Conservation (phyloP, 768 basidiomycete species). For the Lactarius indigo region DNA sequence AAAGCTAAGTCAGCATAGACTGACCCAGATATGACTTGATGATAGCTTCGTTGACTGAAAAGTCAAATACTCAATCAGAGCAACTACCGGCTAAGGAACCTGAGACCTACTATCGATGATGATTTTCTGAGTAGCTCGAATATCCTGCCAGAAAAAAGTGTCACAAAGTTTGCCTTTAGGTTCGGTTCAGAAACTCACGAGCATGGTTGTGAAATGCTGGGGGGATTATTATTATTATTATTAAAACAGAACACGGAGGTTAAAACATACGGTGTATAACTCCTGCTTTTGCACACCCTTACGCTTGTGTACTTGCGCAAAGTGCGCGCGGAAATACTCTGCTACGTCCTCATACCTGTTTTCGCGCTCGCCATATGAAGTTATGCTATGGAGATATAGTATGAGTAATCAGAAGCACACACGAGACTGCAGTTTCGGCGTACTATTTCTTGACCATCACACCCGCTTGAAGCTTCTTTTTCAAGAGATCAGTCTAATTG, state of each 20-base stretch:
- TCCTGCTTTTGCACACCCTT: constrained; percentile 56
- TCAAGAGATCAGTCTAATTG: constrained; percentile 80
- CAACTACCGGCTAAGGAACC: background rate
- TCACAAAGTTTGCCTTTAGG: background rate
- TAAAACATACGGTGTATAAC: constrained; percentile 58
- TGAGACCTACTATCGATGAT: constrained; percentile 52
- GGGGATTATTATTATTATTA: constrained; percentile 5
- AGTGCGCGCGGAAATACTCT: constrained; percentile 83
- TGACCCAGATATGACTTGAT: constrained; percentile 62
- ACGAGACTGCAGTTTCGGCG: constrained; percentile 27
- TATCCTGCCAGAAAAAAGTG: constrained; percentile 10
- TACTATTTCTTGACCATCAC: constrained; percentile 78
- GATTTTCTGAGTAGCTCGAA: constrained; percentile 36
- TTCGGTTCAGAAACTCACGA: constrained; percentile 36
- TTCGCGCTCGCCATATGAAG: constrained; percentile 68
- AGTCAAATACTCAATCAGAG: background rate
- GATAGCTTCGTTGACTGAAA: constrained; percentile 60
- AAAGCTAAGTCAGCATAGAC: constrained; percentile 28
- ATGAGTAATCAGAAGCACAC: background rate
- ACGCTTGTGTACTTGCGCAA: constrained; percentile 67
- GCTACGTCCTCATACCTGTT: constrained; percentile 70
- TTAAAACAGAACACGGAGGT: constrained; percentile 7
- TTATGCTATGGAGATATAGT: constrained; percentile 49
- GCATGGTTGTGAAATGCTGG: constrained; percentile 71
- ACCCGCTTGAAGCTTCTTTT: constrained; percentile 65